Evolutionary conservation across 108 stramenopile genomes (phyloP).

Genomic region (Cyclotella sp.): DNA sequence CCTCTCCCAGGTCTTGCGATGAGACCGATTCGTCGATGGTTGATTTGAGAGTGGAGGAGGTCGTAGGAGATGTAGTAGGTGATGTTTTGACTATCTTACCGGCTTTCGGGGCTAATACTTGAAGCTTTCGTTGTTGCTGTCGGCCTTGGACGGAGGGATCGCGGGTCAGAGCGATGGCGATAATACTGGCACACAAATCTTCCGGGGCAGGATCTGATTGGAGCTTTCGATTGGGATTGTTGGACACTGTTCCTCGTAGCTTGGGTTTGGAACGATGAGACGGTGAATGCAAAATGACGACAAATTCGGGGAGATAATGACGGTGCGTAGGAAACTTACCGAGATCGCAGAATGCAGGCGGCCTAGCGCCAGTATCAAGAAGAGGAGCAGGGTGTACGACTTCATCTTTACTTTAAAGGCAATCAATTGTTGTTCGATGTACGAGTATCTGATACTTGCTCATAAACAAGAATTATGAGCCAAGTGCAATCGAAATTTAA

Average conservation of each 20-base stretch:
- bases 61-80: not conserved
- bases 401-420: not conserved
- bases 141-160: not conserved
- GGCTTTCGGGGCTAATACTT: not conserved
- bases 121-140: not conserved
- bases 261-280: not conserved
- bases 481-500: too few species aligned
- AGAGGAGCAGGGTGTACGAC: not conserved
- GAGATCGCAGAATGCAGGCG: not conserved
- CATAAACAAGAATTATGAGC: too few species aligned
- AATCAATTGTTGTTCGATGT: not conserved
- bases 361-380: not conserved
- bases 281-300: not conserved
- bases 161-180: conserved; percentile 14
- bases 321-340: not conserved
- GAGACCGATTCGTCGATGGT: conserved; percentile 13
- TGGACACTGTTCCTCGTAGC: not conserved
- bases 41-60: not conserved
- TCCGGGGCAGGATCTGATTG: conserved; percentile 2
- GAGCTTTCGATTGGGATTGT: not conserved
- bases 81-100: conserved; percentile 8
- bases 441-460: too few species aligned
- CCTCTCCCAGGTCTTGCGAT: not conserved
- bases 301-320: not conserved
- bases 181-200: conserved; percentile 22